Conservation (phyloP, 2,329 filamentous ascomycete genomes). For the Bipolaris victoriae region DNA sequence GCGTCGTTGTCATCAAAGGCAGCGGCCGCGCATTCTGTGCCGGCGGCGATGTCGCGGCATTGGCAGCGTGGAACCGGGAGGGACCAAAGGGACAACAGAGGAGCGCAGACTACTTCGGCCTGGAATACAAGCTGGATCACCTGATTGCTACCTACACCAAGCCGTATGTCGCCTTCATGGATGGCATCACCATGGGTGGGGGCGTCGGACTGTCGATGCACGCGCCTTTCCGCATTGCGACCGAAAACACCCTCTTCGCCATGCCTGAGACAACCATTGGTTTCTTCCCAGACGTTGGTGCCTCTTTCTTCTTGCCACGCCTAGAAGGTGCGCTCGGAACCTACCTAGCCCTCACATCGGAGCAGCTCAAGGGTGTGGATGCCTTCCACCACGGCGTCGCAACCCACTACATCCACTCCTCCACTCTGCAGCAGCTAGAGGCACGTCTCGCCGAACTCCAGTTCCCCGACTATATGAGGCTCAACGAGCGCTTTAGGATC, state of each 20-base stretch:
- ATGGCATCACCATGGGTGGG: slow-evolving; percentile 97
- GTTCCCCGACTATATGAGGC: slow-evolving; percentile 77
- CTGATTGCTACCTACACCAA: slow-evolving; percentile 92
- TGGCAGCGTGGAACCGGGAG: slow-evolving; percentile 75
- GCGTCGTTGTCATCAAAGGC: slow-evolving; percentile 90
- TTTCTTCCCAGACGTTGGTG: slow-evolving; percentile 98
- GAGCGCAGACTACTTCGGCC: slow-evolving; percentile 84
- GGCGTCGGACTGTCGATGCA: slow-evolving; percentile 94
- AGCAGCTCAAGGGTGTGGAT: slow-evolving; percentile 80
- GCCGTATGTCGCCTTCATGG: slow-evolving; percentile 94
- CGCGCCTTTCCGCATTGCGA: slow-evolving; percentile 94
- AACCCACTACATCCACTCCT: slow-evolving; percentile 95
- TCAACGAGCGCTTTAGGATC: slow-evolving; percentile 68
- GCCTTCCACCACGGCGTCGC: slow-evolving; percentile 90
- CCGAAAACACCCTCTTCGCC: slow-evolving; percentile 91
- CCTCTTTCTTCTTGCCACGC: slow-evolving; percentile 91
- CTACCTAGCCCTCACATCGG: slow-evolving; percentile 91
- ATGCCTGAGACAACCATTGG: slow-evolving; percentile 99
- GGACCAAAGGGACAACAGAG: slow-evolving; percentile 72
- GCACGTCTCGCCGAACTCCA: slow-evolving; percentile 84
- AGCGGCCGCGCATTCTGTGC: slow-evolving; percentile 88
- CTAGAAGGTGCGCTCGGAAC: slow-evolving; percentile 87
- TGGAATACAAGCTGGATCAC: slow-evolving; percentile 97
- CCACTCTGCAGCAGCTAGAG: slow-evolving; percentile 80
- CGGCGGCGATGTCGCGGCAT: slow-evolving; percentile 83